Percentiles rank a stretch among this genome's conserved stretches.
Conservation (phyloP, 2,329 filamentous ascomycete genomes). For the Onygenales sp. region DNA sequence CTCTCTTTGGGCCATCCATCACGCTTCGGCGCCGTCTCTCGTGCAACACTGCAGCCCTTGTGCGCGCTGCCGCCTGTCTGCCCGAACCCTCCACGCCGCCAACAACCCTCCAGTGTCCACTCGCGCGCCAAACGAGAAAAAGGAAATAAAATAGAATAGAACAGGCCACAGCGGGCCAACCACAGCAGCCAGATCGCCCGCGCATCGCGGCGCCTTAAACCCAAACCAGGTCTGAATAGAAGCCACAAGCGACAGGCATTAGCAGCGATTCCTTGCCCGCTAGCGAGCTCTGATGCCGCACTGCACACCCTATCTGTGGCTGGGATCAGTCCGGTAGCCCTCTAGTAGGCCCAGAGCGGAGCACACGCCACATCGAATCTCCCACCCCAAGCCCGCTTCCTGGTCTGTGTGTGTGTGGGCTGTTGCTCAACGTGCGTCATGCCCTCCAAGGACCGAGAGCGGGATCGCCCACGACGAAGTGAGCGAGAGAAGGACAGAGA, state of each 20-base stretch:
- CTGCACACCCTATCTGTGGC: background rate
- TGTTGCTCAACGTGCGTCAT: constrained; percentile 15
- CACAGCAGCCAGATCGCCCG: background rate
- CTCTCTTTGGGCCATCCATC: background rate
- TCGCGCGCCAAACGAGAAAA: background rate
- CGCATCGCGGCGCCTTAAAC: constrained; percentile 1
- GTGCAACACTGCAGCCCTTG: background rate
- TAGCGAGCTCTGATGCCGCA: background rate
- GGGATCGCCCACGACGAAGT: constrained; percentile 19
- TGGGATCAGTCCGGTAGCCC: background rate
- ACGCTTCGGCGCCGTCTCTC: background rate
- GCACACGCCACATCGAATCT: background rate
- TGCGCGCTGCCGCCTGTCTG: background rate
- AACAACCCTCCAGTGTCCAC: background rate
- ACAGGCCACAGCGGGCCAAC: background rate
- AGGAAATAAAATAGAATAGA: background rate
- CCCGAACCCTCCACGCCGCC: background rate
- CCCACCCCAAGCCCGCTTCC: background rate
- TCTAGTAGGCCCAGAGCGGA: background rate
- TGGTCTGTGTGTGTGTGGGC: background rate
- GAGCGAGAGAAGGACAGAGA: constrained; percentile 20
- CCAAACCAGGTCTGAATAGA: constrained; percentile 1
- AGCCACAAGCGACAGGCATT: constrained; percentile 1
- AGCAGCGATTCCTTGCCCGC: background rate
- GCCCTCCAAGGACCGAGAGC: constrained; percentile 27